Evolutionary conservation across 495 filamentous ascomycete species (phyloP).

Genomic region (Emericellopsis terricola): DNA sequence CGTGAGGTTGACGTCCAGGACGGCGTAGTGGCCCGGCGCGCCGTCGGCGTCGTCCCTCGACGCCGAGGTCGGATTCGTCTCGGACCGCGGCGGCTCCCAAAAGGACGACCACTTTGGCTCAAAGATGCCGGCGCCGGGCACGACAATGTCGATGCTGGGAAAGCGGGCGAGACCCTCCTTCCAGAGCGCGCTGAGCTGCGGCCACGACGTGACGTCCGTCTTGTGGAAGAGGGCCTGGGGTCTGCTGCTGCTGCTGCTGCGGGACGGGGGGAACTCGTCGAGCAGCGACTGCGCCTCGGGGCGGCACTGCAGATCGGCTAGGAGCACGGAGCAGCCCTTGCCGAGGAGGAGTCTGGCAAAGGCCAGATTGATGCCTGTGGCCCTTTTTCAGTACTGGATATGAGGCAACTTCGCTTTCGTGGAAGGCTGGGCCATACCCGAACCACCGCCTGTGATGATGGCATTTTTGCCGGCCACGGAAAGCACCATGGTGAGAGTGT

Average conservation of each 20-base stretch:
- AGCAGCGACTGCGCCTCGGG: slow-evolving; percentile 43
- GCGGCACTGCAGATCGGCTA: slow-evolving; percentile 46
- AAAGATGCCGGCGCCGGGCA: slow-evolving; percentile 48
- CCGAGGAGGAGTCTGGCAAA: slow-evolving; percentile 41
- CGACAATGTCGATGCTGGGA: slow-evolving; percentile 43
- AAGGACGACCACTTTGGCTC: slow-evolving; percentile 51
- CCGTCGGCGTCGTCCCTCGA: slow-evolving; percentile 4
- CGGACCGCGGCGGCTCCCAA: slow-evolving; percentile 37
- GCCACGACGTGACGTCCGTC: slow-evolving; percentile 47
- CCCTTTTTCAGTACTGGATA: background rate
- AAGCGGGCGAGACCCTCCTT: slow-evolving; percentile 33
- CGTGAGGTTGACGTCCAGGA: slow-evolving; percentile 48
- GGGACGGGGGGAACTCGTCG: slow-evolving; percentile 18
- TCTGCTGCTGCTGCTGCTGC: background rate
- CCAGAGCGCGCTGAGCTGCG: slow-evolving; percentile 39
- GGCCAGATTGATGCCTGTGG: slow-evolving; percentile 31
- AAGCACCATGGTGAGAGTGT: background rate
- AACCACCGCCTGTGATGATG: slow-evolving; percentile 56
- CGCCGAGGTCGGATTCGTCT: slow-evolving; percentile 24
- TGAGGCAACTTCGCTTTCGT: background rate
- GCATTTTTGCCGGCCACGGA: slow-evolving; percentile 41
- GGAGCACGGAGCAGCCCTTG: slow-evolving; percentile 43
- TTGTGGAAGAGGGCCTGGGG: slow-evolving; percentile 34
- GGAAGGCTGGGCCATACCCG: slow-evolving; percentile 25
- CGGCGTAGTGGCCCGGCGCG: slow-evolving; percentile 26